These are phyloP conservation scores for Candida chilensis DNA, from an alignment of 805 yeast species.

Conservation along the genomic window DNA sequence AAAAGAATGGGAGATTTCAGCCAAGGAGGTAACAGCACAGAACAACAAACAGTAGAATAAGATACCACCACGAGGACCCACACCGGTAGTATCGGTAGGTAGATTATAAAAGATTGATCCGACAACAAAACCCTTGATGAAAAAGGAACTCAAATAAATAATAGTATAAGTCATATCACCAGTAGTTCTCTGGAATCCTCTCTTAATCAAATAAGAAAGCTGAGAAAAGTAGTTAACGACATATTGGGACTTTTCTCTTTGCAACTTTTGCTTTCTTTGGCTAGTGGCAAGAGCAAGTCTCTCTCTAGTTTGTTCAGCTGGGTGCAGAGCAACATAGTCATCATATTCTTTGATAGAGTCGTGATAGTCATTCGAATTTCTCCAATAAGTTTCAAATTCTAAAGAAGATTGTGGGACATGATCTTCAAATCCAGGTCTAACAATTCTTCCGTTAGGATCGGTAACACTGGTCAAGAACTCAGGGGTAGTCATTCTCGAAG, in stretches of 20 bases:
- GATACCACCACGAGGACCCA: slow-evolving; percentile 56
- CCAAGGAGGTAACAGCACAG: slow-evolving; percentile 50
- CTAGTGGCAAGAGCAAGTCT: slow-evolving; percentile 28
- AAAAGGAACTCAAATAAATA: slow-evolving; percentile 40
- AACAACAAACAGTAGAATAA: slow-evolving; percentile 53
- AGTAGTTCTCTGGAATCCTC: slow-evolving; percentile 44
- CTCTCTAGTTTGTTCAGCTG: slow-evolving; percentile 24
- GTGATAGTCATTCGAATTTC: slow-evolving; percentile 10
- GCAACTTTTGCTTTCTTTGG: slow-evolving; percentile 31
- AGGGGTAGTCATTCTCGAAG: slow-evolving; percentile 59
- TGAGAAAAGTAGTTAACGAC: slow-evolving; percentile 40
- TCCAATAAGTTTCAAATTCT: slow-evolving; percentile 17
- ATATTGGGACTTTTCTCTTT: slow-evolving; percentile 25
- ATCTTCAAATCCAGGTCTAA: slow-evolving; percentile 35
- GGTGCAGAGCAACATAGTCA: slow-evolving; percentile 28
- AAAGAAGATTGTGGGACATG: slow-evolving; percentile 17
- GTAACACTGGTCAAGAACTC: slow-evolving; percentile 66
- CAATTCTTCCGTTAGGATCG: slow-evolving; percentile 51
- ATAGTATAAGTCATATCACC: slow-evolving; percentile 51
- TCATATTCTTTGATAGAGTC: slow-evolving; percentile 19
- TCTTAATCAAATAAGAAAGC: slow-evolving; percentile 36
- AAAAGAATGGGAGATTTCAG: slow-evolving; percentile 52
- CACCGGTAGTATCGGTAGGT: slow-evolving; percentile 39
- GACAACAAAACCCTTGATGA: slow-evolving; percentile 47
- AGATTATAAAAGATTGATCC: slow-evolving; percentile 54